A percentile compares a stretch with the other conserved stretches of the same genome.
phyloP scores from a whole-genome alignment of 192 early-diverging fungal genomes.

The Dissophora globulifera region DNA sequence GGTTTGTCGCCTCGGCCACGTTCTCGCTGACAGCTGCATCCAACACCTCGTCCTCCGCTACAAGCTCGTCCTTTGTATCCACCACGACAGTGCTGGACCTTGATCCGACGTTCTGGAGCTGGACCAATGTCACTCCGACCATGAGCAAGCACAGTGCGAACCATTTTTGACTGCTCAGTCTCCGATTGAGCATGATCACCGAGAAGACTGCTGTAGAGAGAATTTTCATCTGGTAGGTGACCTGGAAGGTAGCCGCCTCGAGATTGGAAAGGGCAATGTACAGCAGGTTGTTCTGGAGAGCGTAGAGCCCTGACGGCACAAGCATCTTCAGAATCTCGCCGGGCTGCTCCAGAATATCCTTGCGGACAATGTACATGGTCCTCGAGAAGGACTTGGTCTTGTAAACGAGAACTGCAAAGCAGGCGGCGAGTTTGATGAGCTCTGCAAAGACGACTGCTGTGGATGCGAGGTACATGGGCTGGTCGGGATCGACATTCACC shows the following conservation, averaged over 20 bases:
- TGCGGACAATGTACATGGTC: slow-evolving; percentile 54
- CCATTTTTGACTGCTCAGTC: slow-evolving; percentile 75
- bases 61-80: slow-evolving; percentile 31
- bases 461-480: slow-evolving; percentile 84
- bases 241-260: slow-evolving; percentile 90
- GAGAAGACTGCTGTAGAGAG: slow-evolving; percentile 90
- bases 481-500: slow-evolving; percentile 62
- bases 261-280: slow-evolving; percentile 82
- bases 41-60: slow-evolving; percentile 25
- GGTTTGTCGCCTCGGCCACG: slow-evolving; percentile 12
- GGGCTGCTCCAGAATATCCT: slow-evolving; percentile 69
- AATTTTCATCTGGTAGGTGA: slow-evolving; percentile 93
- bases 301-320: slow-evolving; percentile 82
- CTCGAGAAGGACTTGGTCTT: slow-evolving; percentile 54
- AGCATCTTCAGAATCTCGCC: slow-evolving; percentile 78
- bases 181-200: slow-evolving; percentile 75
- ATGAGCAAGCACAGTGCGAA: slow-evolving; percentile 78
- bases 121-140: slow-evolving; percentile 84
- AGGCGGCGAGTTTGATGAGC: slow-evolving; percentile 80
- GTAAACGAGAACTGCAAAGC: slow-evolving; percentile 58
- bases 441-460: slow-evolving; percentile 95
- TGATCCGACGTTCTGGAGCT: slow-evolving; percentile 68
- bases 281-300: slow-evolving; percentile 89
- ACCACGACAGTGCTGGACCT: slow-evolving; percentile 3
- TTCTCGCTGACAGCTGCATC: slow-evolving; percentile 31